Base-by-base conservation (phyloP, 2,329 filamentous ascomycete species). In the Dryadomyces sulphureus region DNA sequence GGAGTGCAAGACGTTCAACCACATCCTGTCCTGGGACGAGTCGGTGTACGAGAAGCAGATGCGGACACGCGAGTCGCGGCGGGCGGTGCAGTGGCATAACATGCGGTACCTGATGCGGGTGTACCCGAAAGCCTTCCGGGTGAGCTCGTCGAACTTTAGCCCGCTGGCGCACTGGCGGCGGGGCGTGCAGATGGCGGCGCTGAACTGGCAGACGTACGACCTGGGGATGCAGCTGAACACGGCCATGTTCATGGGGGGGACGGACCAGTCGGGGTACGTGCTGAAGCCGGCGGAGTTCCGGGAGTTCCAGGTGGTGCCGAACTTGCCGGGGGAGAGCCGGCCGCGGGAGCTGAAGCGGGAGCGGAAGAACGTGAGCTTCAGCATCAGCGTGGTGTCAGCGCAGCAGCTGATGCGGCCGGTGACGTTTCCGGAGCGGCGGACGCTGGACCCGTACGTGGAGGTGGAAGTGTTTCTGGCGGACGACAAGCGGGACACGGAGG, bases 181-280 rank as follows among this genome's bases (percentile, higher is more conserved):
- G 38, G 92, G 92, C 27, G 92, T 95, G 17, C 92, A 98, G 64
- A 96, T 98, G 90, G 88, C 84, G 14, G 92, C 92, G 0, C 71
- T 96, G 51, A 98, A 98, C 64, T 96, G 92, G 90, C 92, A 98
- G 64, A 96, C 89, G 0, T 95, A 93, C 57, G 92, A 96, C 59
- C 72, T 93, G 17, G 87, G 89, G 40, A 92, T 95, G 76, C 90
- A 96, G 59, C 74, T 96, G 61, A 96, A 96, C 60, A 84, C 92
- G 54, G 92, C 92, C 57, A 96, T 98, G 92, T 98, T 95, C 59
- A 84, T 88, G 41, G 85, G 86, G 48, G 86, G 87, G 38, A 81
- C 75, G 12, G 92, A 95, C 63, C 77, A 79, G 47, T 85, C 84
- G 3, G 92, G 92, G 39, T 98, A 96, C 57, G 88, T 96, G 14